Conservation (phyloP, 2,329 filamentous ascomycete species). For the Teratosphaeria destructans region DNA sequence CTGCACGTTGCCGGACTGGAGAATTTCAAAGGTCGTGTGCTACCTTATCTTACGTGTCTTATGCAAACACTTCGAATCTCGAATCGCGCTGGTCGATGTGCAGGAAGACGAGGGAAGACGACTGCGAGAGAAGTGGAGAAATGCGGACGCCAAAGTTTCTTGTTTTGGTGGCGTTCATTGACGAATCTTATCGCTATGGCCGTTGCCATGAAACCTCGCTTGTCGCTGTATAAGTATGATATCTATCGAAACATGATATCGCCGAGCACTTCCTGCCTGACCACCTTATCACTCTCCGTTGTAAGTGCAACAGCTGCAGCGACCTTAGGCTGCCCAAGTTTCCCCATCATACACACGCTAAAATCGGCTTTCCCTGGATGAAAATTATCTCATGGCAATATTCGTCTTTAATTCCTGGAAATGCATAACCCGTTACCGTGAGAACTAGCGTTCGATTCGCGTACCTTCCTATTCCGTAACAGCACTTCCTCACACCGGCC, state of each 20-base stretch:
- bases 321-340: not conserved
- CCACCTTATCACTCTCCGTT: too few species aligned
- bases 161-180: not conserved
- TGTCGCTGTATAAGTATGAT: not conserved
- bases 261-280: too few species aligned
- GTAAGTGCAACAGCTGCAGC: not conserved
- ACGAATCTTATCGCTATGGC: not conserved
- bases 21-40: not conserved
- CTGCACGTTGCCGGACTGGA: not conserved
- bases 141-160: not conserved
- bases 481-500: not conserved
- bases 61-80: not conserved
- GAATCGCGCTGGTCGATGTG: not conserved
- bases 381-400: not conserved
- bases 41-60: not conserved
- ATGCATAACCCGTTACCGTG: not conserved
- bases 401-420: not conserved
- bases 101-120: not conserved
- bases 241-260: too few species aligned
- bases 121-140: not conserved
- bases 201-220: not conserved
- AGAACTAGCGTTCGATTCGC: not conserved
- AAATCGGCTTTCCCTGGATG: not conserved
- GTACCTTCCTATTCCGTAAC: not conserved
- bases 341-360: not conserved